Evolutionary conservation across 1,284 basidiomycete genomes (phyloP), one percentile per base, ranked within the genome.

Genomic region (Cerrena zonata): DNA sequence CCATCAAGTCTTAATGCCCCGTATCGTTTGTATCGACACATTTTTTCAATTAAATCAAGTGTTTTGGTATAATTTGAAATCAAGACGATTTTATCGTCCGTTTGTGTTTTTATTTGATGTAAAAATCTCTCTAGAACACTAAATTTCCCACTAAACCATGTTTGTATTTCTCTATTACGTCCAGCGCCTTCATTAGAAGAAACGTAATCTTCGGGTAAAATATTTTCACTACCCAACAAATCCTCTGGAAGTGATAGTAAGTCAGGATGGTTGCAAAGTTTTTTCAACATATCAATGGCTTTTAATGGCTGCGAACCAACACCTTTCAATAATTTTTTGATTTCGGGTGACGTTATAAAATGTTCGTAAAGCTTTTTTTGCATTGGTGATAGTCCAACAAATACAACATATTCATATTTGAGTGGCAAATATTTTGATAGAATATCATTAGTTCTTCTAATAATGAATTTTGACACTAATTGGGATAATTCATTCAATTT

Each of bases 41-140:
- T 68, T 62, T 87, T 90, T 69, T 94, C 93, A 61, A 97, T 94
- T 12, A 98, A 69, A 66, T 99, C 95, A 5, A 99, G 77, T 0
- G 96, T 99, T 67, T 96, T 92, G 1, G 96, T 99, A 61, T 96
- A 98, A 69, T 99, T 99, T 65, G 91, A 94, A 67, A 99, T 98
- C 39, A 99, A 75, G 5, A 99, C 95, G 55, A 99, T 98, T 76
- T 99, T 99, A 76, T 99, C 95, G 54, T 80, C 88, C 18, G 90
- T 94, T 56, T 89, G 79, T 10, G 82, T 85, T 43, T 75, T 75
- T 56, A 95, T 86, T 48, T 86, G 86, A 61, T 91, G 84, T 43
- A 97, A 72, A 69, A 97, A 92, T 91, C 94, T 79, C 62, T 97
- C 94, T 13, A 99, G 75, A 2, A 99, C 94, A 27, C 94, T 61